A percentile compares a stretch with the other conserved stretches of the same genome.
phyloP scores from a whole-genome alignment of 331 rosid species.

The Quercus tomentella region DNA sequence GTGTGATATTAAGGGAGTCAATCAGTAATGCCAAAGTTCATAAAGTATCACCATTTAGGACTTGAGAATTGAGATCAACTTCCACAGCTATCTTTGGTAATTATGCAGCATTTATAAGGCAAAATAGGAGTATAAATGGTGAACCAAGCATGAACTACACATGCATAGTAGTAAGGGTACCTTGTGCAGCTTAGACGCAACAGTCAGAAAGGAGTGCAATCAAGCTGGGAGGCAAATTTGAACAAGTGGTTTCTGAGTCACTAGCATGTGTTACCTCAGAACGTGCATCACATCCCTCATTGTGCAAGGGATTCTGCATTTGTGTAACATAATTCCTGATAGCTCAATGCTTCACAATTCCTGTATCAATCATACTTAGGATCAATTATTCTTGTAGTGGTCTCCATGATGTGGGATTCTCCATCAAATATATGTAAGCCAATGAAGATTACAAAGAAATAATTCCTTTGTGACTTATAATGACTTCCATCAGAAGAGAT shows the following conservation, averaged over 20 bases:
- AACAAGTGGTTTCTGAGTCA: conserved; percentile 10
- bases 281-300: conserved; percentile 7
- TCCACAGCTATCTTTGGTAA: not conserved
- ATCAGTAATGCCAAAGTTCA: conserved; percentile 1
- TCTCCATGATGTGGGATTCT: not conserved
- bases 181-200: not conserved
- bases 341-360: conserved; percentile 7
- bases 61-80: conserved; percentile 13
- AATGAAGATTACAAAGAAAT: not conserved
- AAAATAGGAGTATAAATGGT: not conserved
- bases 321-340: not conserved
- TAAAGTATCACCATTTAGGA: conserved; percentile 2
- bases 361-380: conserved; percentile 13
- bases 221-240: conserved; percentile 19
- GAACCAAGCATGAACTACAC: conserved; percentile 1
- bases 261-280: not conserved
- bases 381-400: not conserved
- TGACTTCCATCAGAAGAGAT: conserved; percentile 9
- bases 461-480: not conserved
- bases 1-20: conserved; percentile 1
- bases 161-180: not conserved
- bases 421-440: not conserved
- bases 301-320: conserved; percentile 16
- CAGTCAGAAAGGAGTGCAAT: not conserved
- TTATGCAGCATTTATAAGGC: not conserved